Conservation (phyloP, 2,329 filamentous ascomycete genomes). For the Pezizomycotina sp. region DNA sequence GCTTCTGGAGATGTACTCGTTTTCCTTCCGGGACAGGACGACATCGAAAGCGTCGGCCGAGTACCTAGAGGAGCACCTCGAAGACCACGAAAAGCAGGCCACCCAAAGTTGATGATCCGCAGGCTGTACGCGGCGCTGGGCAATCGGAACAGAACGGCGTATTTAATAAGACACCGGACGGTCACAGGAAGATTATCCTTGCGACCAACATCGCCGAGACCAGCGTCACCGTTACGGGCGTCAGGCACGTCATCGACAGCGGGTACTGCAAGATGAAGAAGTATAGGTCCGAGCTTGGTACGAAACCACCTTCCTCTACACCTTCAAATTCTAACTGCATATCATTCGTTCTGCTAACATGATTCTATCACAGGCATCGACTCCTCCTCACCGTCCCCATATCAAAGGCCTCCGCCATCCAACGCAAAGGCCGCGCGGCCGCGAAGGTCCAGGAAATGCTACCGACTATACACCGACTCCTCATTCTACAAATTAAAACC, state of each 20-base stretch:
- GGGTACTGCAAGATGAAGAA: slow-evolving; percentile 92
- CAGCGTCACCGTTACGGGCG: slow-evolving; percentile 85
- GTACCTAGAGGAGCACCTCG: slow-evolving; percentile 56
- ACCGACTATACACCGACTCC: slow-evolving; percentile 67
- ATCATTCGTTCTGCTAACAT: no score
- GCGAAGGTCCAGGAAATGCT: slow-evolving; percentile 87
- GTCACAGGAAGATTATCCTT: slow-evolving; percentile 70
- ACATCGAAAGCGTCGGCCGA: slow-evolving; percentile 72
- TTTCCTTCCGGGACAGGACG: slow-evolving; percentile 83
- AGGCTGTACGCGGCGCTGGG: slow-evolving; percentile 83
- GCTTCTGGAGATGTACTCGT: slow-evolving; percentile 84
- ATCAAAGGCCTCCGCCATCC: slow-evolving; percentile 81
- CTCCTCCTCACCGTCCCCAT: no score
- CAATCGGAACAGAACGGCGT: slow-evolving; percentile 73
- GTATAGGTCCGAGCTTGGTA: slow-evolving; percentile 64
- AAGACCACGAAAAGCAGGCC: slow-evolving; percentile 35
- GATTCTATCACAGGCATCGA: no score
- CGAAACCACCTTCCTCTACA: slow-evolving; percentile 67
- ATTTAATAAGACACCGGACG: slow-evolving; percentile 55
- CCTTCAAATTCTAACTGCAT: no score
- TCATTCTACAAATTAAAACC: slow-evolving; percentile 50
- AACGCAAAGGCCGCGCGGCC: slow-evolving; percentile 82
- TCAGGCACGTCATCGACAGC: slow-evolving; percentile 78
- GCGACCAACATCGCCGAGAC: slow-evolving; percentile 98
- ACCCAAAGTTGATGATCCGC: slow-evolving; percentile 42